These are phyloP conservation scores for Beauveria caledonica DNA, from an alignment of 2,329 filamentous ascomycete species.

Conservation along the genomic window DNA sequence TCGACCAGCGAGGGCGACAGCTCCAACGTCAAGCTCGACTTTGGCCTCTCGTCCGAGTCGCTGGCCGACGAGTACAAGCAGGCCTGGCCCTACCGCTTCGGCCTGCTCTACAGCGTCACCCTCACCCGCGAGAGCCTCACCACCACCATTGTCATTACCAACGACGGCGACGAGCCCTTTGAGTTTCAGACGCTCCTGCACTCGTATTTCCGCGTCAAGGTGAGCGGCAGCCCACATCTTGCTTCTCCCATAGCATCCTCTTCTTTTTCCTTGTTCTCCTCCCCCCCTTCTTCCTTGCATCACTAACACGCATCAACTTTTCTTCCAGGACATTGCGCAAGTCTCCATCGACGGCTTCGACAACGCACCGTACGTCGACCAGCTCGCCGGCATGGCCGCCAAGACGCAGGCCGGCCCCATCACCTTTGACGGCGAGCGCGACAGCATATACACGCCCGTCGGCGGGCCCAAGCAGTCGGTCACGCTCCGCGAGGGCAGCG, in stretches of 20 bases:
- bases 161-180: constrained; percentile 73
- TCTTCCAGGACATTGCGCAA: constrained; percentile 64
- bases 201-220: constrained; percentile 76
- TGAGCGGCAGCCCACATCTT: constrained; percentile 32
- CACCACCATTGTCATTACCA: constrained; percentile 80
- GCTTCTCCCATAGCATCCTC: too few relatives aligned
- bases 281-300: too few relatives aligned
- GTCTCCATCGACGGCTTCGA: constrained; percentile 69
- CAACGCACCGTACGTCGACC: constrained; percentile 72
- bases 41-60: constrained; percentile 71
- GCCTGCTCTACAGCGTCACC: constrained; percentile 87
- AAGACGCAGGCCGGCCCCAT: constrained; percentile 59
- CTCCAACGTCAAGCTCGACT: constrained; percentile 83
- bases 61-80: constrained; percentile 59
- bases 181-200: constrained; percentile 91
- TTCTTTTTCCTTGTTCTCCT: too few relatives aligned
- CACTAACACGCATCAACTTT: too few relatives aligned
- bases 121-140: constrained; percentile 65
- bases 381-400: constrained; percentile 58
- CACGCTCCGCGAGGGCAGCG: constrained; percentile 53
- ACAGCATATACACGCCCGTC: constrained; percentile 75
- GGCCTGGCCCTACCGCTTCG: constrained; percentile 81
- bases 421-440: constrained; percentile 68
- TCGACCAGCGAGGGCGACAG: constrained; percentile 49
- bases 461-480: constrained; percentile 51